phyloP scores from a whole-genome alignment of 192 early-diverging fungal genomes.

The Linnemannia exigua region DNA sequence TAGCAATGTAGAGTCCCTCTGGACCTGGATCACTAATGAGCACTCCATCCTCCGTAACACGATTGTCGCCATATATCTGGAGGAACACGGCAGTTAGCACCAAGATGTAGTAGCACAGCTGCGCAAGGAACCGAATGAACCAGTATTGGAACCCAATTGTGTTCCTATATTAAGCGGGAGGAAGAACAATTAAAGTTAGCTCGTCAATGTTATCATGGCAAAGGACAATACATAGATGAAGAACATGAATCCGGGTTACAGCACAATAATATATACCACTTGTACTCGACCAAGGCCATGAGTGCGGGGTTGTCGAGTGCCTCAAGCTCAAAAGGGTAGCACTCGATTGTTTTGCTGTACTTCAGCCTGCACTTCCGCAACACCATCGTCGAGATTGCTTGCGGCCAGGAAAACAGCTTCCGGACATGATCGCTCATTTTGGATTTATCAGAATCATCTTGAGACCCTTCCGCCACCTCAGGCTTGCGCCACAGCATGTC shows the following conservation, averaged over 20 bases:
- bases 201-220: not conserved
- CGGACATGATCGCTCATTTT: too few species aligned
- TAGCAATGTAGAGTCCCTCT: not conserved
- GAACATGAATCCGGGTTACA: too few species aligned
- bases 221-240: not conserved
- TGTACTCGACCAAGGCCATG: conserved; percentile 15
- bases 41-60: not conserved
- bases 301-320: conserved; percentile 9
- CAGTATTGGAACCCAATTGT: conserved; percentile 20
- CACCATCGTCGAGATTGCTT: not conserved
- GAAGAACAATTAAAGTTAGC: not conserved
- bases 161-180: conserved; percentile 13
- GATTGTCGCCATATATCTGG: conserved; percentile 3
- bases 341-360: not conserved
- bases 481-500: not conserved
- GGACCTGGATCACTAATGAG: not conserved
- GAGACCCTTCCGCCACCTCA: not conserved
- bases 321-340: not conserved
- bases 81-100: not conserved
- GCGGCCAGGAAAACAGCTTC: not conserved
- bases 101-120: conserved; percentile 12
- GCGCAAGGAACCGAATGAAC: conserved; percentile 16
- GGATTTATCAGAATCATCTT: not conserved
- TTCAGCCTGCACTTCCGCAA: not conserved
- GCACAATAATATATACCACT: conserved; percentile 1